phyloP scores from a whole-genome alignment of 768 basidiomycete genomes.

The Saitozyma sp. region DNA sequence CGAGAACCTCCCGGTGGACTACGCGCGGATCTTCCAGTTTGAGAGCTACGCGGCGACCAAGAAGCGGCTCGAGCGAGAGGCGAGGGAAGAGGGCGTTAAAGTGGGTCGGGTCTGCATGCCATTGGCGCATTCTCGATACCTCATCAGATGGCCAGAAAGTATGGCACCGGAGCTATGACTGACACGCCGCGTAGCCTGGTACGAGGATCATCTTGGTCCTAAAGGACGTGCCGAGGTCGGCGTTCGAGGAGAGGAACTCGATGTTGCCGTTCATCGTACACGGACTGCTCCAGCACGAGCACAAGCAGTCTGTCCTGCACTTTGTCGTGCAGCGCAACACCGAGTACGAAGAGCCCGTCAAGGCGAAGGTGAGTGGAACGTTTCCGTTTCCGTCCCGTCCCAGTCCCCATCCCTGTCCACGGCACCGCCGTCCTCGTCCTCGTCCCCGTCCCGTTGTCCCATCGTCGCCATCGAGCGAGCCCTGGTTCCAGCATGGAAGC shows the following conservation, averaged over 20 bases:
- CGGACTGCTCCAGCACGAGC: slow-evolving; percentile 87
- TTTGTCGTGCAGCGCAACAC: slow-evolving; percentile 93
- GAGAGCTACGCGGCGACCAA: slow-evolving; percentile 87
- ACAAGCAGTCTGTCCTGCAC: slow-evolving; percentile 89
- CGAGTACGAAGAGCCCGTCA: slow-evolving; percentile 82
- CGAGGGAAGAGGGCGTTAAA: slow-evolving; percentile 62
- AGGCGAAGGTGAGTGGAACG: slow-evolving; percentile 70
- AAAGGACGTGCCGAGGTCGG: slow-evolving; percentile 70
- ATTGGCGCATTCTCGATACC: neutral
- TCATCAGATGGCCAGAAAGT: neutral
- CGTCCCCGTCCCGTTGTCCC: too few relatives aligned
- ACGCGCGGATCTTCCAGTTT: slow-evolving; percentile 93
- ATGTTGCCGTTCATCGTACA: slow-evolving; percentile 66
- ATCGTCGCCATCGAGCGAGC: neutral
- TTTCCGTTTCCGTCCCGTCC: neutral
- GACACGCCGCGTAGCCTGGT: slow-evolving; percentile 63
- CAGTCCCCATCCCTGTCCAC: too few relatives aligned
- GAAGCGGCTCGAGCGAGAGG: slow-evolving; percentile 62
- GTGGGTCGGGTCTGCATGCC: slow-evolving; percentile 55
- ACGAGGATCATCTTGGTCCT: slow-evolving; percentile 74
- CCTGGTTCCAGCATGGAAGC: neutral
- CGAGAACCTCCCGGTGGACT: slow-evolving; percentile 91
- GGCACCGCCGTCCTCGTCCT: too few relatives aligned
- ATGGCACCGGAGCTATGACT: too few relatives aligned
- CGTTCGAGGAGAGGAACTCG: slow-evolving; percentile 51